Percentiles rank a stretch among this genome's conserved stretches.
phyloP scores from a whole-genome alignment of 2,329 filamentous ascomycete genomes.

The Sclerotinia minor region DNA sequence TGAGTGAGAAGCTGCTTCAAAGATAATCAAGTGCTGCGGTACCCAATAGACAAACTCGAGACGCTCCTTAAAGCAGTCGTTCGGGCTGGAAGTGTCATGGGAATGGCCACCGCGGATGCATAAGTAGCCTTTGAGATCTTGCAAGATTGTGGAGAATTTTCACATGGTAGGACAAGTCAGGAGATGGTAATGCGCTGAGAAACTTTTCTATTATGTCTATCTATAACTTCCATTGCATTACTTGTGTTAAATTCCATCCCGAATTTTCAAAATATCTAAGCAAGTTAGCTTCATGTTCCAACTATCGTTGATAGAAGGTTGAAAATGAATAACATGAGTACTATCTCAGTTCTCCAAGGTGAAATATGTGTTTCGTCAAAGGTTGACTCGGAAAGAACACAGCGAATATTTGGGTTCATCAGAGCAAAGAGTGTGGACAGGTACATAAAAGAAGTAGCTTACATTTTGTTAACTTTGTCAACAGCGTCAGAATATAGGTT shows the following conservation, averaged over 20 bases:
- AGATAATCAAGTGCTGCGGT: too few species aligned
- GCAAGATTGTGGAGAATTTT: neutral
- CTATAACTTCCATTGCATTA: neutral
- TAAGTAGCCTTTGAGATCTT: too few species aligned
- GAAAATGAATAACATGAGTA: conserved; percentile 16
- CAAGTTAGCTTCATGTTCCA: neutral
- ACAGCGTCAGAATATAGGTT: neutral
- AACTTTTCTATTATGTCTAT: neutral
- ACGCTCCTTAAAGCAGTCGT: too few species aligned
- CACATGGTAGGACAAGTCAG: neutral
- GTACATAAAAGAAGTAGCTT: neutral
- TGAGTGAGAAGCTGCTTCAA: too few species aligned
- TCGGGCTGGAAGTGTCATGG: neutral
- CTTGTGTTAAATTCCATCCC: neutral
- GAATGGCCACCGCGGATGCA: too few species aligned
- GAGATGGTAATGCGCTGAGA: neutral
- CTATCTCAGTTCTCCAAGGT: conserved; percentile 45
- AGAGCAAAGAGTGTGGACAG: conserved; percentile 32
- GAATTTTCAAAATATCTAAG: neutral
- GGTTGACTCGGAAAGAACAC: conserved; percentile 42
- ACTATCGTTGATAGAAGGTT: neutral
- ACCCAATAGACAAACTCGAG: too few species aligned
- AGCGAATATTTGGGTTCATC: conserved; percentile 44
- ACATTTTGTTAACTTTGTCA: conserved; percentile 26
- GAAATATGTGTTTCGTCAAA: conserved; percentile 44